phyloP scores from a whole-genome alignment of 2,329 filamentous ascomycete genomes.

The Apiospora sp. region DNA sequence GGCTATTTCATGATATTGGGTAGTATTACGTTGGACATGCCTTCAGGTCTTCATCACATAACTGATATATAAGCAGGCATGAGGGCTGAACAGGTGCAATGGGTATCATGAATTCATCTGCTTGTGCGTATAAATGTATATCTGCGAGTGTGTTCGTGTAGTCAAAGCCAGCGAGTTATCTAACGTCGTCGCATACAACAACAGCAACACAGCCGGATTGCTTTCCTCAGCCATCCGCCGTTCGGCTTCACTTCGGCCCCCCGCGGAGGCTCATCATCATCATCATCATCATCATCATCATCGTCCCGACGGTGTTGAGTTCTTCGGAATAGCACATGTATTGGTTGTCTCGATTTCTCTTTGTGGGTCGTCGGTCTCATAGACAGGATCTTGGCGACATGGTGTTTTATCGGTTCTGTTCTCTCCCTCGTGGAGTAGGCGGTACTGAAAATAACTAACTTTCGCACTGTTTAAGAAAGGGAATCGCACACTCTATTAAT shows the following conservation, averaged over 20 bases:
- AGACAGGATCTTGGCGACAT: not conserved
- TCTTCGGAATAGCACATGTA: conserved; percentile 10
- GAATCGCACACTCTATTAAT: not conserved
- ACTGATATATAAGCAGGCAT: not conserved
- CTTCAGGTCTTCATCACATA: too few species aligned
- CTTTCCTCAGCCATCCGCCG: not conserved
- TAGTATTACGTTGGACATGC: too few species aligned
- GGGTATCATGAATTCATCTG: not conserved
- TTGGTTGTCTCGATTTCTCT: not conserved
- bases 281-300: too few species aligned
- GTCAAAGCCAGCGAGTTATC: not conserved
- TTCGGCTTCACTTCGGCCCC: not conserved
- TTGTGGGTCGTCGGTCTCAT: not conserved
- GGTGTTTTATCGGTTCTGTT: not conserved
- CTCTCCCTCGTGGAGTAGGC: not conserved
- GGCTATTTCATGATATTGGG: not conserved
- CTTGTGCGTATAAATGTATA: not conserved
- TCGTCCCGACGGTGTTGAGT: not conserved
- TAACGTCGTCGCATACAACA: not conserved
- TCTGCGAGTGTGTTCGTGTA: not conserved
- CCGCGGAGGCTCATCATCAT: not conserved
- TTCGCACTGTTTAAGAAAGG: not conserved
- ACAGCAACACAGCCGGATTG: not conserved
- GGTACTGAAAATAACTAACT: not conserved
- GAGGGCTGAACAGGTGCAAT: not conserved